These are phyloP conservation scores for Termitomyces sp. DNA, from an alignment of 1,284 basidiomycete species.

Conservation along the genomic window DNA sequence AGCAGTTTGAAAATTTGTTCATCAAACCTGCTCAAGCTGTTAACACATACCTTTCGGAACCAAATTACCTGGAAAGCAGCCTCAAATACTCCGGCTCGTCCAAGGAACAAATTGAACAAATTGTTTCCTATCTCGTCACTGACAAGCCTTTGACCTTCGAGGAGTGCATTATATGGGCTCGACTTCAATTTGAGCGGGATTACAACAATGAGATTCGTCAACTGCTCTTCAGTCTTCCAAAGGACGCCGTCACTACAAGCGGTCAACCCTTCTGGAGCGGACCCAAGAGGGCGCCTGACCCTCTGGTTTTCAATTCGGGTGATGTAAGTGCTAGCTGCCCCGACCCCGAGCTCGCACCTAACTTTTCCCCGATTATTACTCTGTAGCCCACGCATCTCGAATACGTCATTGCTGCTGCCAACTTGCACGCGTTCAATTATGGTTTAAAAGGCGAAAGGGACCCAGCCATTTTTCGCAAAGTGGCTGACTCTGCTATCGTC, in stretches of 20 bases:
- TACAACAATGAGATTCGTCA: conserved; percentile 95
- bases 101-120: conserved; percentile 87
- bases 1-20: conserved; percentile 91
- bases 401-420: conserved; percentile 92
- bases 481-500: conserved; percentile 81
- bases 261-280: conserved; percentile 98
- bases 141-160: conserved; percentile 94
- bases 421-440: conserved; percentile 98
- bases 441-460: conserved; percentile 91
- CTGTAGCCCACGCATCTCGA: conserved; percentile 78
- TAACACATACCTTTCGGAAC: conserved; percentile 95
- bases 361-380: conserved; percentile 4
- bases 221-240: conserved; percentile 90
- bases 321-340: conserved; percentile 54
- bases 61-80: conserved; percentile 91
- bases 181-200: conserved; percentile 92
- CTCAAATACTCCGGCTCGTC: conserved; percentile 89
- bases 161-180: conserved; percentile 97
- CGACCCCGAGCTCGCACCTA: not conserved
- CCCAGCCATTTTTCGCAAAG: conserved; percentile 75
- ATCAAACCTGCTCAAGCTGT: conserved; percentile 93
- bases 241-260: conserved; percentile 84
- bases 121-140: conserved; percentile 87
- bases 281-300: conserved; percentile 96
- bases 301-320: conserved; percentile 81